Conservation (phyloP, 768 basidiomycete species). For the Suillus luteus region DNA sequence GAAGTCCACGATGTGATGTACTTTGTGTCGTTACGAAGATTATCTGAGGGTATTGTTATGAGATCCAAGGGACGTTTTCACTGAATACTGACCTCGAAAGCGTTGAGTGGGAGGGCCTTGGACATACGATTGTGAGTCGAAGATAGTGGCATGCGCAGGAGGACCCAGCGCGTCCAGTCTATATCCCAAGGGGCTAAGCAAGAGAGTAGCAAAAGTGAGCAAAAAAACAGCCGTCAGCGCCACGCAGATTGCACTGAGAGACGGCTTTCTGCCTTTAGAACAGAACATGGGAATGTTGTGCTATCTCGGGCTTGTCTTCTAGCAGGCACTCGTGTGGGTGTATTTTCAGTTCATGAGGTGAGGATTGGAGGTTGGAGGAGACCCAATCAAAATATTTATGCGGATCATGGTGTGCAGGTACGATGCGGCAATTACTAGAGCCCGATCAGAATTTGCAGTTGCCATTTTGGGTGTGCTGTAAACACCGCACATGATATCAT, state of each 20-base stretch:
- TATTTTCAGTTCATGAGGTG: constrained; percentile 7
- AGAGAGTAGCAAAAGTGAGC: constrained; percentile 15
- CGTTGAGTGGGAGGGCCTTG: constrained; percentile 54
- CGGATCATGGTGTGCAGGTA: not conserved
- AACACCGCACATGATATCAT: too few species aligned
- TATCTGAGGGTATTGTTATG: constrained; percentile 43
- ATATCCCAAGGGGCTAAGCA: constrained; percentile 1
- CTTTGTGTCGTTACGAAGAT: constrained; percentile 56
- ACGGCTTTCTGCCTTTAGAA: not conserved
- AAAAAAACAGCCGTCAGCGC: constrained; percentile 34
- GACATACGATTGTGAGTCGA: constrained; percentile 19
- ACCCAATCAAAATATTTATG: not conserved
- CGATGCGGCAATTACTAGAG: too few species aligned
- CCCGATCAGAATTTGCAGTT: too few species aligned
- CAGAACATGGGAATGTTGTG: not conserved
- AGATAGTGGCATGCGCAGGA: not conserved
- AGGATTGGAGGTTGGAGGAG: not conserved
- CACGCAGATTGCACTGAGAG: constrained; percentile 9
- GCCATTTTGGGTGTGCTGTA: too few species aligned
- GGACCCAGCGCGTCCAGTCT: not conserved
- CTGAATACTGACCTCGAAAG: constrained; percentile 50
- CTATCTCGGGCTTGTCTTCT: not conserved
- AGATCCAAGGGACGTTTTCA: not conserved
- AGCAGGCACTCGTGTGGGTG: constrained; percentile 10
- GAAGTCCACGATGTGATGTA: constrained; percentile 76